Base-by-base conservation (phyloP, 352 stramenopile genomes). In the Pilasporangium apinafurcum region DNA sequence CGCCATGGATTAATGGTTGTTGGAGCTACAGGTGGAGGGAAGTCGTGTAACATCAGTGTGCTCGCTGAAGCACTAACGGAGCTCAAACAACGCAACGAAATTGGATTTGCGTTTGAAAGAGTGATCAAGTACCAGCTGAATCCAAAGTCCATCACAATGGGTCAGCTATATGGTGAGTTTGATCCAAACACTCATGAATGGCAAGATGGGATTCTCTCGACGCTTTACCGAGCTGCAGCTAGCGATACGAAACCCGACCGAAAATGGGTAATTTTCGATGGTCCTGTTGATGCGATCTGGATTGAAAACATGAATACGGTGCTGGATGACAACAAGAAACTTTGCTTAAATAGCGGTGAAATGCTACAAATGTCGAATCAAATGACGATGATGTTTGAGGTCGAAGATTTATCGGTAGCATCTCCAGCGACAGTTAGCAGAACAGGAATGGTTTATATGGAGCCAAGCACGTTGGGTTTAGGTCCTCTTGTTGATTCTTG, bases 361-460 rank as follows among this genome's bases (percentile, higher is more conserved):
- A 96, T 96, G 59, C 66, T 98, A 31, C 91, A 96, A 48, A 98
- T 98, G 92, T 95, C 83, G 3, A 77, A 88, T 31, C 71, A 96
- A 30, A 98, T 98, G 93, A 96, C 89, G 6, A 97, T 98, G 92
- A 97, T 98, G 88, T 98, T 98, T 43, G 93, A 98, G 57, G 86
- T 96, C n/a, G 90, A 97, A 54, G 93, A 98, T 44, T 63, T 98
- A 1, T 91, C 76, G 0, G 90, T 97, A 1, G 93, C 93, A 14
- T 98, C 91, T 3, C 93, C 93, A 0, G 93, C 93, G 26, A 98
- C 93, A 3, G 93, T 98, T 8, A 96, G 82, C 35, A 89, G 93
- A 2, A 96, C 94, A 1, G 93, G 93, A 10, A 97, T 98, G 78
- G 95, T 98, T 22, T 98, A 98, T 68, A 97, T 98, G 90, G 90